phyloP scores from a whole-genome alignment of 768 basidiomycete genomes.

The Calocera cornea region DNA sequence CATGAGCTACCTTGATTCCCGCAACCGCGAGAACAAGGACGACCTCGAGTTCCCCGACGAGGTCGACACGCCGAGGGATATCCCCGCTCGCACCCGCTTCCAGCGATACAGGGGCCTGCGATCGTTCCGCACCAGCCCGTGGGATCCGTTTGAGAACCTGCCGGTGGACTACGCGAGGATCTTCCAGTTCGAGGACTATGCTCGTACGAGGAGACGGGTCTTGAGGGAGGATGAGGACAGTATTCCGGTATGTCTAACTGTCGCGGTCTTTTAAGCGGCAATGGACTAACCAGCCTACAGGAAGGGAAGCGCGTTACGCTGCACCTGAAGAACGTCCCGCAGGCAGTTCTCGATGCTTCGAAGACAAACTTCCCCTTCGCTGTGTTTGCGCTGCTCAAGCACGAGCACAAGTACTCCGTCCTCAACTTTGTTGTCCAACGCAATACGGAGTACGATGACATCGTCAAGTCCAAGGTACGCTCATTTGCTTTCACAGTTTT shows the following conservation, averaged over 20 bases:
- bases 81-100: constrained; percentile 68
- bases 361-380: constrained; percentile 38
- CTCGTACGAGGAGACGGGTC: constrained; percentile 62
- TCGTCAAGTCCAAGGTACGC: constrained; percentile 78
- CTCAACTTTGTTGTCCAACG: constrained; percentile 86
- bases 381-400: constrained; percentile 72
- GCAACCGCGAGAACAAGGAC: constrained; percentile 61
- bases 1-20: constrained; percentile 46
- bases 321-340: constrained; percentile 60
- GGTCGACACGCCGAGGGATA: constrained; percentile 81
- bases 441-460: constrained; percentile 84
- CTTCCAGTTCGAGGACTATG: constrained; percentile 94
- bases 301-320: constrained; percentile 71
- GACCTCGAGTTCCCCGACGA: constrained; percentile 91
- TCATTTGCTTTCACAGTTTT: neutral
- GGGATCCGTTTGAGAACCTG: constrained; percentile 95
- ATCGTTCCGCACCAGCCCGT: constrained; percentile 88
- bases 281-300: constrained; percentile 28
- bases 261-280: neutral
- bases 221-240: constrained; percentile 52
- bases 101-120: constrained; percentile 83
- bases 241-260: constrained; percentile 54
- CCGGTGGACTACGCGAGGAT: constrained; percentile 88
- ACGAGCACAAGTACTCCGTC: constrained; percentile 92
- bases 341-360: constrained; percentile 32